Base-by-base conservation (phyloP, 2,329 filamentous ascomycete genomes). In the Furcasterigmium sp. region DNA sequence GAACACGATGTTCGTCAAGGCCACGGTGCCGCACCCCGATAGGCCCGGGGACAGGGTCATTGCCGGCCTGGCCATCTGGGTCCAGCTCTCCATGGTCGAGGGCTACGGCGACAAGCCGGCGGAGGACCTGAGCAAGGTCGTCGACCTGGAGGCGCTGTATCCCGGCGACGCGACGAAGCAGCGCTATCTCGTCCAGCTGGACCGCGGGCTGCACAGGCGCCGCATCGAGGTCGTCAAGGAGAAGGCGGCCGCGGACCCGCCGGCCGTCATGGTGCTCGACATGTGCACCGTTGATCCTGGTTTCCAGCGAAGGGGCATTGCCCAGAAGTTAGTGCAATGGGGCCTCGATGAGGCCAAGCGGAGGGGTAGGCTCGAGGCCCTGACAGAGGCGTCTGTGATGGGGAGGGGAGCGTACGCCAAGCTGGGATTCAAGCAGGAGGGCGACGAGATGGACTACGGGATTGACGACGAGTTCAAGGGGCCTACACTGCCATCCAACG, bases 51-150 rank as follows among this genome's bases (percentile, higher is more conserved):
- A 19, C 18, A 57, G 57, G 32, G 41, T 50, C 8, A 61, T 78
- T n/a, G 76, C 62, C 9, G 78, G 77, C 14, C 46, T 75, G 21
- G 75, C 77, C 3, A 70, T 79, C 43, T 82, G 78, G 78, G 52
- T 62, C 8, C 77, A 81, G 49, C 56, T 63, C 0, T 79, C 76
- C 0, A 56, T 62, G 7, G 65, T 78, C 0, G 60, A 65, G 2
- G 76, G 75, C 11, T 54, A 66, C 39, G 77, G 77, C 11, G 68
- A 72, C 20, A 48, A 45, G 19, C 66, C 60, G 2, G 44, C 60
- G 5, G 54, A 60, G 13, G 59, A 68, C 17, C 51, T 70, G 3
- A 51, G 48, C 41, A 40, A 45, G 7, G 51, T 42, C 0, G 42
- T 61, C 25, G 54, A 66, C 26, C 49, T 72, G 2, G 55, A 64